Percentiles rank a stretch among this genome's conserved stretches.
Conservation (phyloP, 495 filamentous ascomycete genomes). For the Xylaria palmicola region DNA sequence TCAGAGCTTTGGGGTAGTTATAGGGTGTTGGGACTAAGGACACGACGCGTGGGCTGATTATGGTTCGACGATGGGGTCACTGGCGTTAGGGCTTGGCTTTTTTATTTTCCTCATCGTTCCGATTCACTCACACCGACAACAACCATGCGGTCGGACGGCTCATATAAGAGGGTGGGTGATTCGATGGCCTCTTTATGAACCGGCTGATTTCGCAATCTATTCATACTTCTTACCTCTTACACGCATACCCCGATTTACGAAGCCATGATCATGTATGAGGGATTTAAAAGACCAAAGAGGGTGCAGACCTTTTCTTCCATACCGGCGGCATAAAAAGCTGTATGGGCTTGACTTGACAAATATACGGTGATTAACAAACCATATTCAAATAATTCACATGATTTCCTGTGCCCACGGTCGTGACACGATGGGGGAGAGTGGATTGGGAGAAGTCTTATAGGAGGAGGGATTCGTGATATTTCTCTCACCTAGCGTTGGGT, state of each 20-base stretch:
- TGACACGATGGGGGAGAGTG: no score
- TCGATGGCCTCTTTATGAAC: not conserved
- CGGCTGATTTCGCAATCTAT: not conserved
- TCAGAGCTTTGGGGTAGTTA: not conserved
- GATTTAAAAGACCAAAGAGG: not conserved
- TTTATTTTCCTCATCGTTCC: not conserved
- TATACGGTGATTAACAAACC: no score
- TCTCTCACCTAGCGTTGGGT: no score
- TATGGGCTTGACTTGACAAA: not conserved
- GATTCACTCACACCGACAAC: not conserved
- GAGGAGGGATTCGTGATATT: no score
- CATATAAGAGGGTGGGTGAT: not conserved
- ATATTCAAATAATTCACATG: no score
- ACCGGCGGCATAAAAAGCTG: no score
- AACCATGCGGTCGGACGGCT: not conserved
- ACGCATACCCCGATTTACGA: slow-evolving; percentile 6
- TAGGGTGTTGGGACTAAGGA: not conserved
- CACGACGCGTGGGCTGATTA: slow-evolving; percentile 2
- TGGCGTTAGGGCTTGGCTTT: slow-evolving; percentile 5
- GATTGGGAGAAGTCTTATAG: no score
- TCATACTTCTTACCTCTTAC: slow-evolving; percentile 3
- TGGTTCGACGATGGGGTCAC: slow-evolving; percentile 9
- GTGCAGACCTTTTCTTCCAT: not conserved
- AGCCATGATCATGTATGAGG: not conserved
- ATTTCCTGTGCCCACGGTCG: no score